A percentile compares a stretch with the other conserved stretches of the same genome.
These are phyloP conservation scores for Phaseolus lunatus DNA, from an alignment of 306 rosid species.

Conservation along the genomic window DNA sequence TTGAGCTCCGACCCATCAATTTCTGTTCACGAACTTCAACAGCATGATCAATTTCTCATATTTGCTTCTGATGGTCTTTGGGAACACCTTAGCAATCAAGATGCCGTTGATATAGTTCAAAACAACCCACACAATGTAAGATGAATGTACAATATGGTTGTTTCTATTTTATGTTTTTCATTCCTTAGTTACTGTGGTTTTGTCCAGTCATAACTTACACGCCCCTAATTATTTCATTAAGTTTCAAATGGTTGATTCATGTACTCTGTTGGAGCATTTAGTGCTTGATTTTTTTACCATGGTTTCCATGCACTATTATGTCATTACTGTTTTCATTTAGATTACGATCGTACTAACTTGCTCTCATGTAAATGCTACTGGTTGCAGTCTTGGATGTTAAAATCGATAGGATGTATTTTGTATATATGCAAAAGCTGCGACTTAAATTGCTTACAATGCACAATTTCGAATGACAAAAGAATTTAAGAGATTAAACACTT, in stretches of 20 bases:
- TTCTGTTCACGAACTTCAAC: constrained; percentile 73
- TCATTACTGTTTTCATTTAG: constrained; percentile 30
- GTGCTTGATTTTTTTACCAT: neutral
- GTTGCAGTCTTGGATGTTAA: neutral
- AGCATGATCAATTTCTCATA: constrained; percentile 77
- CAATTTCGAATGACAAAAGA: neutral
- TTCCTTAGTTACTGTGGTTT: constrained; percentile 13
- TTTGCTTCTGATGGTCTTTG: constrained; percentile 96
- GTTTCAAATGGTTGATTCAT: constrained; percentile 22
- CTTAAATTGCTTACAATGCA: constrained; percentile 19
- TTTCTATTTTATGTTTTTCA: constrained; percentile 26
- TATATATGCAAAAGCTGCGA: constrained; percentile 13
- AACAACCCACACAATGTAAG: constrained; percentile 78
- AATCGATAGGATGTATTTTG: neutral
- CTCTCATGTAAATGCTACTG: constrained; percentile 34
- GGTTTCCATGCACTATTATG: constrained; percentile 20
- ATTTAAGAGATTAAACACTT: constrained; percentile 11
- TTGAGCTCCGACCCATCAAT: constrained; percentile 87
- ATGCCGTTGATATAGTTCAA: constrained; percentile 85
- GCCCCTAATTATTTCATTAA: constrained; percentile 18
- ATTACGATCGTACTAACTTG: constrained; percentile 22
- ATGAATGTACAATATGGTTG: constrained; percentile 29
- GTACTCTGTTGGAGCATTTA: constrained; percentile 15
- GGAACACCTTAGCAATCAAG: constrained; percentile 94
- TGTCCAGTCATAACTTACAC: constrained; percentile 19